Conservation (phyloP, 192 early-diverging fungal species). For the Umbelopsis vinacea region DNA sequence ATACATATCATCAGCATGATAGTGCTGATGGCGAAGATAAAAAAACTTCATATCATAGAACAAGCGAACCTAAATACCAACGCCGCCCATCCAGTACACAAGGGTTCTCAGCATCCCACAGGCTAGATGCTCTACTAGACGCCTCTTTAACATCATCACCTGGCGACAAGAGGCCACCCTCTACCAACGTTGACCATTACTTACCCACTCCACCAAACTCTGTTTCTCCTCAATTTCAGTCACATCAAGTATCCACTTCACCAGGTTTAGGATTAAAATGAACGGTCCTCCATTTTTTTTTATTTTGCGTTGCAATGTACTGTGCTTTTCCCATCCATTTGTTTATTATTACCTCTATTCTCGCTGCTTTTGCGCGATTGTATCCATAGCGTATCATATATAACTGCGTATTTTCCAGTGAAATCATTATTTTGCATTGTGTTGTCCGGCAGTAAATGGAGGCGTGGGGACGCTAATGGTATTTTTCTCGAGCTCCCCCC, state of each 20-base stretch:
- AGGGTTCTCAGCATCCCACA: background rate
- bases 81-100: background rate
- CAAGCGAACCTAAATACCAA: constrained; percentile 1
- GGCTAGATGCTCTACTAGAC: constrained; percentile 19
- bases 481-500: no score
- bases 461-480: no score
- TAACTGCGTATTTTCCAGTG: background rate
- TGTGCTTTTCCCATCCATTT: background rate
- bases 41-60: constrained; percentile 16
- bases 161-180: background rate
- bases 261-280: constrained; percentile 4
- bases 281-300: background rate
- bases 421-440: background rate
- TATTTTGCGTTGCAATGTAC: background rate
- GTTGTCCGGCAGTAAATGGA: no score
- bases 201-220: constrained; percentile 16
- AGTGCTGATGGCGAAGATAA: background rate
- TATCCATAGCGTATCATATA: constrained; percentile 18
- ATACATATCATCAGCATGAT: background rate
- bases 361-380: background rate
- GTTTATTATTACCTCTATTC: background rate
- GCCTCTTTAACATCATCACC: background rate
- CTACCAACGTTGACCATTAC: background rate
- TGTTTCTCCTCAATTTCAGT: constrained; percentile 21
- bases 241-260: constrained; percentile 8